Base-by-base conservation (phyloP, 306 rosid species). In the Pachyrhizus erosus region DNA sequence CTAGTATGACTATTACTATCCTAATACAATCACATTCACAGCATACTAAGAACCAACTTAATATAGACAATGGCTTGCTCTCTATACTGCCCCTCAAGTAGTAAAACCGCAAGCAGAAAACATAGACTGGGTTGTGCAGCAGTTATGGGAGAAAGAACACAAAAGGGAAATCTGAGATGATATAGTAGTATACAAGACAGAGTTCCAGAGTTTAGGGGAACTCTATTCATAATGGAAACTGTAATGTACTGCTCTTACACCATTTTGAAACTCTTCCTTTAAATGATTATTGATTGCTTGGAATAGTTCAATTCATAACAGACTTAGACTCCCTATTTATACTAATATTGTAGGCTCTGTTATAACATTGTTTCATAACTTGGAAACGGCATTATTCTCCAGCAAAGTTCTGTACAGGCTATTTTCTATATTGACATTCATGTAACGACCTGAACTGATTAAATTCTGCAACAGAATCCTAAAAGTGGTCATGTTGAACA, bases 401-500 rank as follows among this genome's bases (percentile, higher is more conserved):
- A 48, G 73, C 51, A 57, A 66, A 40, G 58, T 78, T 74, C 33
- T 81, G 68, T 49, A 49, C 77, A 49, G 73, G 68, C 64, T 73
- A 40, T 31, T 83, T 64, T 58, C 66, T 75, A 76, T 68, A 51
- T 39, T 69, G 34, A 48, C 21, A 49, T 68, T 69, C 64, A 34
- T 55, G 17, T 61, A 34, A 86, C 21, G 78, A 62, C 70, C 51
- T 72, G 84, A 61, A 77, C 80, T 74, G 58, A 73, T 80, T 84
- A 75, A 73, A 70, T 74, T 85, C 65, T 88, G 64, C 82, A 73
- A 83, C 99, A 96, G 99, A 89, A 72, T 74, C 65, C 88, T 52
- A 83, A 82, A 74, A 83, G 40, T 61, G 87, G 72, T 49, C 84
- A 52, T 34, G 55, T 73, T 31, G 82, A 70, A 69, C 83, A 84